Conservation (phyloP, 495 filamentous ascomycete species). For the Penicillium samsonianum region DNA sequence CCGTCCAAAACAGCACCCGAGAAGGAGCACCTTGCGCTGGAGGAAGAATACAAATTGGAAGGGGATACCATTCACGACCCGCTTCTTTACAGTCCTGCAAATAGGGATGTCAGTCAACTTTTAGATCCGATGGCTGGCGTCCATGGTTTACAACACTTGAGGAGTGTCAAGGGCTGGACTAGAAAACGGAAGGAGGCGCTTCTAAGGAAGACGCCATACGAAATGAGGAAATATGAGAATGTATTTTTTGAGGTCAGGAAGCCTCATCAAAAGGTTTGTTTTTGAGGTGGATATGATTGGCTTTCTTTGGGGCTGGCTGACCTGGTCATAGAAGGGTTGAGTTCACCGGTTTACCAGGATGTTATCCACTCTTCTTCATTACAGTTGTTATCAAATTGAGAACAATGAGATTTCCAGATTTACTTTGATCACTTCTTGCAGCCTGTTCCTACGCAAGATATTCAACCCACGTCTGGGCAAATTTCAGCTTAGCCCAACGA, state of each 20-base stretch:
- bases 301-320: neutral
- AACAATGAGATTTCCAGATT: no score
- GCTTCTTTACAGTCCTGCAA: conserved; percentile 32
- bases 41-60: conserved; percentile 30
- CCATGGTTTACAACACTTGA: conserved; percentile 15
- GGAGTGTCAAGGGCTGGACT: conserved; percentile 30
- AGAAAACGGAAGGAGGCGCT: conserved; percentile 25
- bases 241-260: conserved; percentile 21
- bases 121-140: conserved; percentile 21
- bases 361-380: neutral
- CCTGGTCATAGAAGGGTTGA: neutral
- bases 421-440: neutral
- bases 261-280: conserved; percentile 6
- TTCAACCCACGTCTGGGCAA: no score
- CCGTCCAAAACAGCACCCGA: conserved; percentile 27
- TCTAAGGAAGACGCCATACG: conserved; percentile 23
- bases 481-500: conserved; percentile 5
- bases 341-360: neutral
- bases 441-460: neutral
- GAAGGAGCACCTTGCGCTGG: conserved; percentile 25
- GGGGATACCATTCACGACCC: conserved; percentile 26
- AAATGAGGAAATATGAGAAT: conserved; percentile 26
- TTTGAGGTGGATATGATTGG: neutral
- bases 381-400: neutral
- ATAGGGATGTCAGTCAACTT: conserved; percentile 27